Evolutionary conservation across 176 grass and related monocot species (phyloP).

Genomic region (Eragrostis curvula): DNA sequence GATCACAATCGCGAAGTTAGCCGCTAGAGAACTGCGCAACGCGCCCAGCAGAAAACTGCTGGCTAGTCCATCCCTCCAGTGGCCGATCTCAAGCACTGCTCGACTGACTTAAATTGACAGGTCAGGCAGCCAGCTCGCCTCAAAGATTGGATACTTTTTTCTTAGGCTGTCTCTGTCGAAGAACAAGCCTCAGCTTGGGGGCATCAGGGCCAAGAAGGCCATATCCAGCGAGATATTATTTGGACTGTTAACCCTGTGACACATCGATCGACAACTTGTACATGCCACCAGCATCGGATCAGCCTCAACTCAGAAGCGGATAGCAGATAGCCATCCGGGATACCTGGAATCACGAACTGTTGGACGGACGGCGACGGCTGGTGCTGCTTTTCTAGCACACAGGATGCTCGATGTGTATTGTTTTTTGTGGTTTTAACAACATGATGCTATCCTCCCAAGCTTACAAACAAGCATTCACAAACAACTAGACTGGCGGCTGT

Average conservation of each 20-base stretch:
- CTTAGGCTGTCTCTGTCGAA: neutral
- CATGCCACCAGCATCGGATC: neutral
- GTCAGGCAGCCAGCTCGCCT: neutral
- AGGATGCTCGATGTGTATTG: neutral
- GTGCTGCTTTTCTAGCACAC: neutral
- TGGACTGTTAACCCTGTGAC: neutral
- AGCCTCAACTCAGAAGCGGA: neutral
- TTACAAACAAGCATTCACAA: too few relatives aligned
- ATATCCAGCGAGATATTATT: slow-evolving; percentile 36
- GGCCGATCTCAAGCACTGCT: neutral
- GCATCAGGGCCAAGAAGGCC: neutral
- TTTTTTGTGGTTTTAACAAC: neutral
- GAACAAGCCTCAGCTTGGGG: neutral
- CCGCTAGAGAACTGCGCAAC: neutral
- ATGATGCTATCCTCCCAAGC: too few relatives aligned
- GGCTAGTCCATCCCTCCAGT: neutral
- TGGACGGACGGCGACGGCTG: too few relatives aligned
- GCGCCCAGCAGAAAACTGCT: neutral
- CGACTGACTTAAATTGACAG: neutral
- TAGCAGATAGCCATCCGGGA: neutral
- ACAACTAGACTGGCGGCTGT: too few relatives aligned
- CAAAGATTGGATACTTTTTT: neutral
- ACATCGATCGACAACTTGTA: slow-evolving; percentile 4
- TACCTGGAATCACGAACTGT: slow-evolving; percentile 21
- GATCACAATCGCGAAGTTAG: neutral